Percentiles rank a stretch among this genome's conserved stretches.
Conservation (phyloP, 1,284 basidiomycete genomes). For the Coniferiporia sulphurascens region DNA sequence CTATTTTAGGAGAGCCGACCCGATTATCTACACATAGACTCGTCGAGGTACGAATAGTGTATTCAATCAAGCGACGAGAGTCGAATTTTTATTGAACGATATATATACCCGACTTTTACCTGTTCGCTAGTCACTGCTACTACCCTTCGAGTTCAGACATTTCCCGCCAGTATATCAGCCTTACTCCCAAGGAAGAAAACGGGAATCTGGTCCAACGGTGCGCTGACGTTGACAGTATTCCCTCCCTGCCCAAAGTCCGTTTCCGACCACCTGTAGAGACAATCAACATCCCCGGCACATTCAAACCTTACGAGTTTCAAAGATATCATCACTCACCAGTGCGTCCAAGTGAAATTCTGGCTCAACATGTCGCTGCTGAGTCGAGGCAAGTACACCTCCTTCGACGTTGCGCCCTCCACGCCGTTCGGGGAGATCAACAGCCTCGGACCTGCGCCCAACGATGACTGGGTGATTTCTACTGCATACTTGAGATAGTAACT, state of each 20-base stretch:
- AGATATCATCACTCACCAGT: constrained; percentile 28
- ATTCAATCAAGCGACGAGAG: no score
- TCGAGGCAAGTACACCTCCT: constrained; percentile 35
- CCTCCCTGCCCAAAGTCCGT: constrained; percentile 32
- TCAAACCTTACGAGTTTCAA: background rate
- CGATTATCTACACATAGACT: no score
- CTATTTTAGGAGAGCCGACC: no score
- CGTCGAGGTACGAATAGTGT: no score
- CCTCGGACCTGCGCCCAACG: constrained; percentile 27
- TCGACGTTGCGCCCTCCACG: constrained; percentile 27
- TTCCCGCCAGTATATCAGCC: constrained; percentile 30
- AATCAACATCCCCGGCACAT: background rate
- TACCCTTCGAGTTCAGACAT: constrained; percentile 20
- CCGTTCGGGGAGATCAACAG: constrained; percentile 36
- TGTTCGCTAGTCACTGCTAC: no score
- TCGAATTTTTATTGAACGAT: no score
- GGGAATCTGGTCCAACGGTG: constrained; percentile 34
- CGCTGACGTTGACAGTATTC: constrained; percentile 29
- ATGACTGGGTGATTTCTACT: background rate
- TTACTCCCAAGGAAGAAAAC: constrained; percentile 36
- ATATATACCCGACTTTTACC: no score
- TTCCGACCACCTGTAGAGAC: constrained; percentile 33
- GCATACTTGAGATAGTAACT: constrained; percentile 7
- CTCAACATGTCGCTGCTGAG: constrained; percentile 23
- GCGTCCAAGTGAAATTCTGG: constrained; percentile 31